Evolutionary conservation across 2,329 filamentous ascomycete species (phyloP).

Genomic region (Amesomyces nigricolor): DNA sequence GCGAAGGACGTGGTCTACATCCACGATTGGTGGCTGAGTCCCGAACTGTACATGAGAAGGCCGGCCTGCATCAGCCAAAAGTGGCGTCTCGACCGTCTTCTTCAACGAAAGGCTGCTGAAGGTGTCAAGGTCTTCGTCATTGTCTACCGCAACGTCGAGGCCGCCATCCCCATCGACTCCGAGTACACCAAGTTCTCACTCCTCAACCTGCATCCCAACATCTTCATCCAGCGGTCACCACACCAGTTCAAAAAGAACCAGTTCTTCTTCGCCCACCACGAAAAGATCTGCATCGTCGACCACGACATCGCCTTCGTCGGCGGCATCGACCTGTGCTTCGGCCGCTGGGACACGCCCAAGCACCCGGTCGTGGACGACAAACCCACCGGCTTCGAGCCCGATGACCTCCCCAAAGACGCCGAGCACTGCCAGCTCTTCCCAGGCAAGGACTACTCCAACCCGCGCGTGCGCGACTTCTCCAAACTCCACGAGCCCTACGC

Average conservation of each 20-base stretch:
- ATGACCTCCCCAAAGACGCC: constrained; percentile 69
- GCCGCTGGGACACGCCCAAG: constrained; percentile 93
- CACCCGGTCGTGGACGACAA: constrained; percentile 90
- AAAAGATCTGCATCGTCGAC: constrained; percentile 95
- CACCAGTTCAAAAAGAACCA: constrained; percentile 99
- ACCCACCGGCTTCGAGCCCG: constrained; percentile 84
- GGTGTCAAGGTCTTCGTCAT: constrained; percentile 98
- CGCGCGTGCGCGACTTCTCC: constrained; percentile 91
- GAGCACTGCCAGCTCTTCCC: constrained; percentile 96
- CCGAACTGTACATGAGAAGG: constrained; percentile 89
- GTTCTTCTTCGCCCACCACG: constrained; percentile 98
- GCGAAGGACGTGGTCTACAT: constrained; percentile 98
- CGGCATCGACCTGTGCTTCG: constrained; percentile 93
- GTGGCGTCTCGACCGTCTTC: constrained; percentile 86
- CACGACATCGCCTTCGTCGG: constrained; percentile 94
- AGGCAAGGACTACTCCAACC: constrained; percentile 97
- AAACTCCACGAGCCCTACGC: constrained; percentile 90
- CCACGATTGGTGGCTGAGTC: constrained; percentile 98
- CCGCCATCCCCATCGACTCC: constrained; percentile 94
- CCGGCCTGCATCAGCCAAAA: constrained; percentile 96
- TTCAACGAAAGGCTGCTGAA: constrained; percentile 90
- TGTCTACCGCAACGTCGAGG: constrained; percentile 95
- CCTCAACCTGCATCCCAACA: constrained; percentile 89
- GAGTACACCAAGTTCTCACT: constrained; percentile 97
- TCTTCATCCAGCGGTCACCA: constrained; percentile 91